Base-by-base conservation (phyloP, 306 rosid species). In the Prunus davidiana region DNA sequence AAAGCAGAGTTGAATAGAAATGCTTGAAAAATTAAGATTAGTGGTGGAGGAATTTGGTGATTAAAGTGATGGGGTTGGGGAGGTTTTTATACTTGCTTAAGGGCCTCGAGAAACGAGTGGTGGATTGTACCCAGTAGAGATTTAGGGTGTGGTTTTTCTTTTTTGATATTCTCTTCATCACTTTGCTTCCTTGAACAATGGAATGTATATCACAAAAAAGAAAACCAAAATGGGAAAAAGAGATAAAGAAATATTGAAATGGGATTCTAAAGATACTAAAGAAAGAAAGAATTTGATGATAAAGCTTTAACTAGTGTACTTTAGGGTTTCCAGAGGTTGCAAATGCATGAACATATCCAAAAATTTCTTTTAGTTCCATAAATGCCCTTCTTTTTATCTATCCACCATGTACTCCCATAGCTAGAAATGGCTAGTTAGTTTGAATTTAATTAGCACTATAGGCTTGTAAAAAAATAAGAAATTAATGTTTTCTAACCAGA, bases 61-160 rank as follows among this genome's bases (percentile, higher is more conserved):
- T 69, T 73, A 49, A 47, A 76, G 83, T 67, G 78, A 5, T 34
- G 66, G 69, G 77, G 34, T 30, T 76, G 86, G 71, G 83, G 64
- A 72, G 80, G 85, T 67, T 89, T 93, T 84, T 93, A 91, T 93
- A 93, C 90, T 84, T 82, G 82, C 81, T 54, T 74, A 58, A 38
- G 67, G 85, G 72, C 87, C 86, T 93, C 90, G 97, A 83, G 57
- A 80, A 77, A 27, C 73, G 95, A 60, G 86, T 64, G 79, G 55
- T n/a, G 64, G 57, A 81, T 77, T 57, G 51, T 58, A 27, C 43
- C 69, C 71, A 67, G 46, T 50, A 75, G 84, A 74, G 74, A 57
- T 74, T 64, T 72, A 72, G 30, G 47, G 60, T 75, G 57, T 78
- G 61, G 49, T 30, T 76, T 19, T 25, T 82, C 80, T 52, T 51